phyloP scores from a whole-genome alignment of 495 filamentous ascomycete species.

The Chaetomidium leptoderma region DNA sequence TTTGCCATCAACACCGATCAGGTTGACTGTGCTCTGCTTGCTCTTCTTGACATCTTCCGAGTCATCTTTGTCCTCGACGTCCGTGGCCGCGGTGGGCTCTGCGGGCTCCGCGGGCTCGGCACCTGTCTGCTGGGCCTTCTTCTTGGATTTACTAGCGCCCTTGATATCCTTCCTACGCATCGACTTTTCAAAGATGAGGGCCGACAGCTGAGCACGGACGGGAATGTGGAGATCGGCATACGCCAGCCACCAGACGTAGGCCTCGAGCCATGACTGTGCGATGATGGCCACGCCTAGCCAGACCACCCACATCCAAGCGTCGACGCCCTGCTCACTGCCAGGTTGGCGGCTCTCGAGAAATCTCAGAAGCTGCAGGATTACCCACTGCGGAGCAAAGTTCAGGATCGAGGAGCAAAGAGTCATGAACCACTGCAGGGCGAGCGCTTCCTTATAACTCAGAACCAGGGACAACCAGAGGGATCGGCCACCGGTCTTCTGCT shows the following conservation, averaged over 20 bases:
- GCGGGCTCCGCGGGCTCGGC: not conserved
- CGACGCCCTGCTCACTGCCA: constrained; percentile 38
- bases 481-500: constrained; percentile 34
- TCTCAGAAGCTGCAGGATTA: constrained; percentile 60
- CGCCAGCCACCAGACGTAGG: constrained; percentile 61
- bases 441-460: constrained; percentile 47
- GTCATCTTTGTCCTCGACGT: constrained; percentile 46
- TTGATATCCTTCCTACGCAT: constrained; percentile 77
- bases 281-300: constrained; percentile 57
- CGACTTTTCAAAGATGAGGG: constrained; percentile 71
- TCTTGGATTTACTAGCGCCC: constrained; percentile 29
- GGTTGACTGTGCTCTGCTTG: constrained; percentile 74
- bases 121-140: constrained; percentile 27
- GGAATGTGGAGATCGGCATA: constrained; percentile 61
- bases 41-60: constrained; percentile 50
- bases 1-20: constrained; percentile 72
- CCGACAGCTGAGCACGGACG: constrained; percentile 64
- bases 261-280: constrained; percentile 53
- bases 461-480: constrained; percentile 62
- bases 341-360: constrained; percentile 56
- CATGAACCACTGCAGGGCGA: constrained; percentile 53
- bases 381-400: constrained; percentile 66
- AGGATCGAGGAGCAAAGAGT: constrained; percentile 51
- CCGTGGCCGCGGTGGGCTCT: constrained; percentile 24
- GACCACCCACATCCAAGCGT: constrained; percentile 65